Evolutionary conservation across 371 early-diverging fungal genomes (phyloP), one percentile per base, ranked within the genome.

Genomic region (Rhizopus stolonifer): DNA sequence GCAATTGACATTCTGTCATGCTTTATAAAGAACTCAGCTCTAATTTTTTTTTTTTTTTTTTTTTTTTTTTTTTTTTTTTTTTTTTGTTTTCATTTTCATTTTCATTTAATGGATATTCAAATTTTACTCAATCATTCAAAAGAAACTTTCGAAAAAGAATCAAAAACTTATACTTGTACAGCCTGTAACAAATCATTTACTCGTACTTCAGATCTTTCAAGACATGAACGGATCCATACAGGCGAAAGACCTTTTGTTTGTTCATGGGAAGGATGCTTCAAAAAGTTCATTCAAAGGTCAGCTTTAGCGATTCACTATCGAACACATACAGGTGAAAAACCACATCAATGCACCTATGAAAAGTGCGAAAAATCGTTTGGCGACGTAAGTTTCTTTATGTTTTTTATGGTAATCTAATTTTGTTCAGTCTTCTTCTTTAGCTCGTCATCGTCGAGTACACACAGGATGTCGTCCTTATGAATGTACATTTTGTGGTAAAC

Each of bases 311-410:
- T 89, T 24, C 91, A 90, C 61, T 67, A 79, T 34, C 79, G 90
- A 54, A 88, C 89, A 1, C 90, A 90, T 61, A 82, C 90, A 13
- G 90, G 90, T 29, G 91, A 89, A 58, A 69, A 82, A 22, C 90
- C 90, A n/a, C 90, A 90, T 61, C 59, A 76, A 18, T 90, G 90
- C 60, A 80, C 83, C 67, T 69, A 77, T 14, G 58, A 66, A 24
- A 60, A 68, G 25, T 85, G 85, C 58, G 69, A 72, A n/a, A 82
- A 80, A 59, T 65, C 82, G 17, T 85, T 85, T 61, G 77, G 81
- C 23, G 83, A 84, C 55, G 80, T 81, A 65, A 66, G 77, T 60
- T 2, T 11, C 1, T n/a, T 3, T 19, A 9, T 22, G 21, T 7
- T 9, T 21, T 33, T 14, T 19, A 29, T 19, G 13, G 5, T 8